Percentiles rank a stretch among this genome's conserved stretches.
Conservation (phyloP, 2,329 filamentous ascomycete genomes). For the Cladosporium velox region DNA sequence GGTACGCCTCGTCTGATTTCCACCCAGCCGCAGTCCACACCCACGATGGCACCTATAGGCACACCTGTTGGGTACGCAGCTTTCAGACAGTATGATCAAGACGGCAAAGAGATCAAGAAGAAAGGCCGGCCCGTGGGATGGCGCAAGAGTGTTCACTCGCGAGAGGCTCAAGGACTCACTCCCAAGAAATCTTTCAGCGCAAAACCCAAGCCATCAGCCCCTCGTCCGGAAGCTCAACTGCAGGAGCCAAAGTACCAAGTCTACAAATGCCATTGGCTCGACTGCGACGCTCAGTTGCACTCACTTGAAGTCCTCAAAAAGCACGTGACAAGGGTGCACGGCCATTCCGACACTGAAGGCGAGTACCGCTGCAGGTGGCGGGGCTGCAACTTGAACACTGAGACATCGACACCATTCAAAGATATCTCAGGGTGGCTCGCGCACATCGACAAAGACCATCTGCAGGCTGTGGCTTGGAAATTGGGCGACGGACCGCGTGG, state of each 20-base stretch:
- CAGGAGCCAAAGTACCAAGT: constrained; percentile 43
- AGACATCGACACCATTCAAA: constrained; percentile 38
- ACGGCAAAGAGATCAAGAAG: constrained; percentile 42
- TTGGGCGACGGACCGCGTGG: constrained; percentile 61
- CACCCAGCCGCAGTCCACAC: not conserved
- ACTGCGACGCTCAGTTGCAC: constrained; percentile 60
- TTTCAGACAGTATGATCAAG: constrained; percentile 41
- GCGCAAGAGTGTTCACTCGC: constrained; percentile 51
- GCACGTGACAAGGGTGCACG: constrained; percentile 60
- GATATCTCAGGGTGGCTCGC: constrained; percentile 47
- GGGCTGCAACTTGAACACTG: constrained; percentile 39
- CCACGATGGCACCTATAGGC: constrained; percentile 15
- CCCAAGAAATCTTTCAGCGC: constrained; percentile 25
- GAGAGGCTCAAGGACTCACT: constrained; percentile 33
- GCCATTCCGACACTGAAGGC: constrained; percentile 38
- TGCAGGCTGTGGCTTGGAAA: constrained; percentile 57
- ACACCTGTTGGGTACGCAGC: constrained; percentile 44
- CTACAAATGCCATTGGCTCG: constrained; percentile 61
- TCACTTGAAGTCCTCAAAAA: constrained; percentile 61
- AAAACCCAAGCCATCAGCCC: constrained; percentile 21
- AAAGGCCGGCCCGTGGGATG: constrained; percentile 53
- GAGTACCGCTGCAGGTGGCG: constrained; percentile 51
- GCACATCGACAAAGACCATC: constrained; percentile 56
- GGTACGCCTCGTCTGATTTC: constrained; percentile 10
- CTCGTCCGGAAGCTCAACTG: not conserved